A percentile compares a stretch with the other conserved stretches of the same genome.
Evolutionary conservation across 169 alveolate species (phyloP).

Genomic region (Eimeria praecox): DNA sequence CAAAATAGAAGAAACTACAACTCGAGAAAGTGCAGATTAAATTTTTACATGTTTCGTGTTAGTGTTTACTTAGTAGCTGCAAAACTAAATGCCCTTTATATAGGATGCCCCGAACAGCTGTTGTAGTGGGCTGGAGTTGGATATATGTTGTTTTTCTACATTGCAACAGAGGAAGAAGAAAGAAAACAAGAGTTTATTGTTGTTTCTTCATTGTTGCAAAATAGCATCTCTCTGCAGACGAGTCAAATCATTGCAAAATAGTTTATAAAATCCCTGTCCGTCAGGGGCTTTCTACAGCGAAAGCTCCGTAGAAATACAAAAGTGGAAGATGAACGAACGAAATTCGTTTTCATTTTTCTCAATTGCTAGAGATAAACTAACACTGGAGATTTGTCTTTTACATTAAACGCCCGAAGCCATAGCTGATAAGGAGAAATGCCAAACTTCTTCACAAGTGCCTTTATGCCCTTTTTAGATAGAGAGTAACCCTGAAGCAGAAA

Average conservation of each 20-base stretch:
- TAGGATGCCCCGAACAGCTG: no score
- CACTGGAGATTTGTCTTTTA: constrained; percentile 45
- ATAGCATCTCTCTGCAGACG: not conserved
- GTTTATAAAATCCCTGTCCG: not conserved
- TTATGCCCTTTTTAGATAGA: not conserved
- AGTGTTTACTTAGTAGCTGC: not conserved
- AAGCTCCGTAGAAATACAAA: not conserved
- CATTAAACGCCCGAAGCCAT: constrained; percentile 65
- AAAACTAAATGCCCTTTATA: no score
- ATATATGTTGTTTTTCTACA: no score
- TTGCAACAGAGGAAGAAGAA: not conserved
- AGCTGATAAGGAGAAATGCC: constrained; percentile 33
- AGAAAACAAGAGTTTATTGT: not conserved
- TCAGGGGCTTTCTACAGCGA: no score
- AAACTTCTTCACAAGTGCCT: not conserved
- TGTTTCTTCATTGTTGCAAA: not conserved
- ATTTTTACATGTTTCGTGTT: not conserved
- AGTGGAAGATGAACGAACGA: not conserved
- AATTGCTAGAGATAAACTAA: constrained; percentile 1
- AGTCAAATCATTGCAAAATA: not conserved
- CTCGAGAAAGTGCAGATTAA: not conserved
- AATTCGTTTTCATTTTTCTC: not conserved
- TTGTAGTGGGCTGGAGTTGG: no score
- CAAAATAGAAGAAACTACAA: no score
- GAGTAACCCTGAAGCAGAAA: not conserved